phyloP scores from a whole-genome alignment of 2,329 filamentous ascomycete species.

The Blastomyces parvus region DNA sequence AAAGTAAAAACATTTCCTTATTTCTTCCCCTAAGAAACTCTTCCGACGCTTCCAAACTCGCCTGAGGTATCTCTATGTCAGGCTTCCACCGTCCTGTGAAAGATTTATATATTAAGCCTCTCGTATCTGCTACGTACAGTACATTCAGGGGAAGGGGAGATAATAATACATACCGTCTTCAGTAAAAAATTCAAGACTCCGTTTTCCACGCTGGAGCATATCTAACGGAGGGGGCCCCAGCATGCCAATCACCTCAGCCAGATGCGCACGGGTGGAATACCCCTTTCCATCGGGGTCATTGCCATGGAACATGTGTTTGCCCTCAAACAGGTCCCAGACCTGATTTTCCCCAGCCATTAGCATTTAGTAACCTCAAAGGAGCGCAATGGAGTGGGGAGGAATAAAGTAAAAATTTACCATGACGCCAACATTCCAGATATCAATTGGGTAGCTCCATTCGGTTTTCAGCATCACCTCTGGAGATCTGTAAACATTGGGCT shows the following conservation, averaged over 20 bases:
- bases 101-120: conserved; percentile 10
- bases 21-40: conserved; percentile 12
- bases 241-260: conserved; percentile 39
- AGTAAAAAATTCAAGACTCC: conserved; percentile 34
- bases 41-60: conserved; percentile 12
- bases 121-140: conserved; percentile 6
- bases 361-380: conserved; percentile 4
- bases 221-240: conserved; percentile 35
- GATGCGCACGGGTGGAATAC: conserved; percentile 33
- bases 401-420: conserved; percentile 32
- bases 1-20: conserved; percentile 12
- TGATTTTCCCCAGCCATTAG: conserved; percentile 15
- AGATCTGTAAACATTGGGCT: conserved; percentile 30
- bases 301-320: conserved; percentile 36
- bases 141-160: background rate
- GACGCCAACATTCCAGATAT: conserved; percentile 44
- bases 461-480: conserved; percentile 40
- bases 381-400: background rate
- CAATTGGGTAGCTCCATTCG: conserved; percentile 39
- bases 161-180: conserved; percentile 25
- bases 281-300: conserved; percentile 29
- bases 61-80: conserved; percentile 12
- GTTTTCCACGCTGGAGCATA: conserved; percentile 26
- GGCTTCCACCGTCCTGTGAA: conserved; percentile 19
- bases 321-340: conserved; percentile 43